Evolutionary conservation across 148 eudicot genomes (phyloP), one percentile per base, ranked within the genome.

Genomic region (Gaultheria prostrata): DNA sequence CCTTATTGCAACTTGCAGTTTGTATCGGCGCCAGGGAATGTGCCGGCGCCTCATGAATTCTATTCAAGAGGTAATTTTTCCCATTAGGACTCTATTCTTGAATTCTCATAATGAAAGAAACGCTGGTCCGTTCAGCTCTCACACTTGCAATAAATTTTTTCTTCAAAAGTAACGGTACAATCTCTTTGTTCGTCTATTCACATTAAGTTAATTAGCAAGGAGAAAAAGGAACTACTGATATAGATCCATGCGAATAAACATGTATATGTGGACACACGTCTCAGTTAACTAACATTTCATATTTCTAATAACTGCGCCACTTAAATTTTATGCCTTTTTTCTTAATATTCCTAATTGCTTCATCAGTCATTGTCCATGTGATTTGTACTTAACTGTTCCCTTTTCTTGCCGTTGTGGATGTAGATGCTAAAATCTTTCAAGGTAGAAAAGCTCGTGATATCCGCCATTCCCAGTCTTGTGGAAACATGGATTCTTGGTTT

Each of bases 401-500:
- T 43, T 75, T 59, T 76, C 4, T 18, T 26, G 46, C 39, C 33
- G 32, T 21, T 78, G 83, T 86, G 89, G 79, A 65, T 88, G 30
- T 83, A 97, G 98, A 90, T 94, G 95, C 92, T 97, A 63, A 92
- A 83, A 79, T 92, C 95, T 76, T 87, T 93, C 83, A 92, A 94
- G 91, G 95, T 97, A 35, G 93, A 93, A 86, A 93, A 89, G 93
- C 95, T 97, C 32, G 94, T 97, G 39, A 82, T 94, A 85, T 91
- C 99, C 76, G 99, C 99, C 70, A 92, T 97, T 72, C 88, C 98
- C 48, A 86, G 84, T 80, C 84, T 97, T 80, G 94, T 94, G 50
- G 98, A 93, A 81, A 97, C 99, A 33, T 97, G 99, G 99, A 92
- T 94, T 5, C 76, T 80, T 39, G 97, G 99, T 15, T 97, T 97